Evolutionary conservation across 148 eudicot species (phyloP).

Genomic region (Amaranthus cruentus): DNA sequence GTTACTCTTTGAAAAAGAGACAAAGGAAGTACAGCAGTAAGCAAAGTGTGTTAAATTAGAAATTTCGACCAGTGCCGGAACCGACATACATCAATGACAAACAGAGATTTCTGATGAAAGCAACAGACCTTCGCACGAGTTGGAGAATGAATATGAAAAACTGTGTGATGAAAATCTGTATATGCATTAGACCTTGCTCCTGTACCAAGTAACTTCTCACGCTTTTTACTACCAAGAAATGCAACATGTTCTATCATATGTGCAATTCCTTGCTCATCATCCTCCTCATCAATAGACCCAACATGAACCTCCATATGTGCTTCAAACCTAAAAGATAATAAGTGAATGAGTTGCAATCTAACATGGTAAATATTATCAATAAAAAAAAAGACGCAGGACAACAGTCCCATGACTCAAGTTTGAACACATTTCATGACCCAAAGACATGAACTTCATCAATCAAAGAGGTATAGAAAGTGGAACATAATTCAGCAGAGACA

Average conservation of each 20-base stretch:
- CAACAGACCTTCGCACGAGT: slow-evolving; percentile 68
- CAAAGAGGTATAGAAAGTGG: background rate
- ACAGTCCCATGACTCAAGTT: background rate
- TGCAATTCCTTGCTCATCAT: slow-evolving; percentile 98
- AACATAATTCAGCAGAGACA: background rate
- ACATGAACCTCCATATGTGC: slow-evolving; percentile 99
- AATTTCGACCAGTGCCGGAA: background rate
- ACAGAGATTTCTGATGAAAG: slow-evolving; percentile 5
- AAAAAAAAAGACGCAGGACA: background rate
- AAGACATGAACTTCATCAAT: background rate
- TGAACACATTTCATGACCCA: background rate
- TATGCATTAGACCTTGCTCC: slow-evolving; percentile 99
- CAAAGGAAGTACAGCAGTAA: background rate
- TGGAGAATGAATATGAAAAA: slow-evolving; percentile 96
- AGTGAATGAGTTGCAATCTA: too few relatives aligned
- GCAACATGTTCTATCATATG: slow-evolving; percentile 99
- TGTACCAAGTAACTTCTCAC: slow-evolving; percentile 91
- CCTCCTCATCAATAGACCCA: slow-evolving; percentile 98
- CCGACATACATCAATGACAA: background rate
- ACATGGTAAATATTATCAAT: too few relatives aligned
- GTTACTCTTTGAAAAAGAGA: background rate
- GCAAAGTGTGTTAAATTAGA: background rate
- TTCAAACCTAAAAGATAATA: slow-evolving; percentile 61
- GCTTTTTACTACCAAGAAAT: slow-evolving; percentile 99
- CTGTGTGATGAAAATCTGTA: slow-evolving; percentile 98